Evolutionary conservation across 2,329 filamentous ascomycete species (phyloP).

Genomic region (Macrophomina pseudophaseolina): DNA sequence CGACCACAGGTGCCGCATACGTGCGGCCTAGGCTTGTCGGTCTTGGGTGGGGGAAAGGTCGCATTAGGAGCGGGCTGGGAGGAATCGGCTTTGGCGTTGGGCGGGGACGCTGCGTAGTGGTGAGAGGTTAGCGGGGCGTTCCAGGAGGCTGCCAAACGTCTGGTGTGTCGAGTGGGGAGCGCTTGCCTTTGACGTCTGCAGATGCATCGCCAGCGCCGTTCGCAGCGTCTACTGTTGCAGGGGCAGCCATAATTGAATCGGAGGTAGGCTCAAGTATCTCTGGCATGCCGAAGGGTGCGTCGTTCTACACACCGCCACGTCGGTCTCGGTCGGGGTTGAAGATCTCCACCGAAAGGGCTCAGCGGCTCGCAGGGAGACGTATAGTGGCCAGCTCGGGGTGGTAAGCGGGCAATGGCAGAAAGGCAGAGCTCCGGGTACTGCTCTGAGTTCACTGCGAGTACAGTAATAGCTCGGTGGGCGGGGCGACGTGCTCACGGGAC

Average conservation of each 20-base stretch:
- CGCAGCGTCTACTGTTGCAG: slow-evolving; percentile 22
- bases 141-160: background rate
- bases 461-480: slow-evolving; percentile 16
- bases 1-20: slow-evolving; percentile 89
- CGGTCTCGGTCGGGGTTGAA: slow-evolving; percentile 6
- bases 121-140: slow-evolving; percentile 15
- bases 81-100: slow-evolving; percentile 22
- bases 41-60: slow-evolving; percentile 82
- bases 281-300: slow-evolving; percentile 15
- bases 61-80: slow-evolving; percentile 21
- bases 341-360: background rate
- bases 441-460: background rate
- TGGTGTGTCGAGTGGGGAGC: background rate
- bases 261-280: slow-evolving; percentile 4
- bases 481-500: slow-evolving; percentile 7
- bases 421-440: slow-evolving; percentile 11
- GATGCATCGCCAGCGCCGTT: slow-evolving; percentile 15
- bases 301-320: slow-evolving; percentile 20
- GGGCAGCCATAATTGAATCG: slow-evolving; percentile 22
- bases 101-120: slow-evolving; percentile 13
- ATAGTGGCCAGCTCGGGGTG: slow-evolving; percentile 10
- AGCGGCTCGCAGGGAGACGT: background rate
- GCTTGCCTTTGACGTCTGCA: slow-evolving; percentile 23
- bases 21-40: slow-evolving; percentile 95
- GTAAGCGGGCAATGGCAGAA: slow-evolving; percentile 3